Conservation (phyloP, 106 monocot genomes). For the Triglochin maritima region DNA sequence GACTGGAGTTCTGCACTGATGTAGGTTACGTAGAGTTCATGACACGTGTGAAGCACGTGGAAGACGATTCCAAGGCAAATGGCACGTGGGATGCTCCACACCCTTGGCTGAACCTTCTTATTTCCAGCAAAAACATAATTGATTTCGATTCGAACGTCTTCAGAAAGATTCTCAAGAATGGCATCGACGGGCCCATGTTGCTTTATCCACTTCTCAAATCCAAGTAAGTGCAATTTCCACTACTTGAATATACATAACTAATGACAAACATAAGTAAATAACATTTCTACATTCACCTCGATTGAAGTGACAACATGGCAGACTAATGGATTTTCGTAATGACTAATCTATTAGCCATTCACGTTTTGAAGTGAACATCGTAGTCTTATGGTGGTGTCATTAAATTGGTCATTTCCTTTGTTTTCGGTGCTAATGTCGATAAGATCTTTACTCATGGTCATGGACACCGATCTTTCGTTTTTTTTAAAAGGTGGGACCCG, state of each 20-base stretch:
- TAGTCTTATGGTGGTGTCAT: too few relatives aligned
- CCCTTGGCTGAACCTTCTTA: slow-evolving; percentile 87
- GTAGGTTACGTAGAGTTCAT: slow-evolving; percentile 78
- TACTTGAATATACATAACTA: too few relatives aligned
- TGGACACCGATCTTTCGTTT: neutral
- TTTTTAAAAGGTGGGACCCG: slow-evolving; percentile 55
- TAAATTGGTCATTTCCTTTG: too few relatives aligned
- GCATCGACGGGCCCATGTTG: slow-evolving; percentile 88
- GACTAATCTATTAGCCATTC: too few relatives aligned
- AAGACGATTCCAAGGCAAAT: slow-evolving; percentile 51
- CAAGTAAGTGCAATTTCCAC: slow-evolving; percentile 34
- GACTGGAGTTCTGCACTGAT: slow-evolving; percentile 53
- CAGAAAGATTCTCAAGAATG: slow-evolving; percentile 37
- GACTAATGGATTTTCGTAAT: too few relatives aligned
- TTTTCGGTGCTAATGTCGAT: too few relatives aligned
- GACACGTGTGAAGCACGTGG: slow-evolving; percentile 57
- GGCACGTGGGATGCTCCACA: slow-evolving; percentile 81
- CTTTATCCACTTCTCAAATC: slow-evolving; percentile 65
- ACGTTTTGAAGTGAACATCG: too few relatives aligned
- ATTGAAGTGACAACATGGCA: too few relatives aligned
- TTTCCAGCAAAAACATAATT: slow-evolving; percentile 46
- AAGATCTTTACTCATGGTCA: too few relatives aligned
- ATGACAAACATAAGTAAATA: too few relatives aligned
- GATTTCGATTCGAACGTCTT: slow-evolving; percentile 68
- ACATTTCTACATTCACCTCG: too few relatives aligned